Evolutionary conservation across 768 basidiomycete genomes (phyloP).

Genomic region (Coprinopsis cinerea): DNA sequence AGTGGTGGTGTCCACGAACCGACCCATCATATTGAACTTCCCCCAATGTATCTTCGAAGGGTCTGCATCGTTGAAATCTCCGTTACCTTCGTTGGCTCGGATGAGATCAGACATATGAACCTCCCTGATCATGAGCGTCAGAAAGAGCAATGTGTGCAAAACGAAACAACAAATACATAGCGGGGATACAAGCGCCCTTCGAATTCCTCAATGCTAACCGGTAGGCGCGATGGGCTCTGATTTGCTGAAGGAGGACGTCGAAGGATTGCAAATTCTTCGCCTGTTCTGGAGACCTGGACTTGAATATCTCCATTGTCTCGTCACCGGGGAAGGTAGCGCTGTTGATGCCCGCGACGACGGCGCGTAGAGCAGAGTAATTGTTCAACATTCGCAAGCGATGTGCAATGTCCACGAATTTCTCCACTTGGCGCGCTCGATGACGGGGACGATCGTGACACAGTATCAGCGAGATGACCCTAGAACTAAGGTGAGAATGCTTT

Average conservation of each 20-base stretch:
- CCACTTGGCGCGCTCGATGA: constrained; percentile 73
- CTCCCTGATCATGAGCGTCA: constrained; percentile 51
- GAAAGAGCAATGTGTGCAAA: constrained; percentile 1
- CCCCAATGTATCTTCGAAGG: constrained; percentile 85
- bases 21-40: constrained; percentile 90
- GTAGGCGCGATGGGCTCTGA: constrained; percentile 85
- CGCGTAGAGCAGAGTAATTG: constrained; percentile 91
- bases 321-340: constrained; percentile 74
- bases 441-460: constrained; percentile 79
- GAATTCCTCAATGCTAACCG: constrained; percentile 82
- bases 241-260: constrained; percentile 78
- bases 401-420: constrained; percentile 85
- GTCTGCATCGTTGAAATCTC: constrained; percentile 61
- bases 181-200: constrained; percentile 83
- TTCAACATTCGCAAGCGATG: constrained; percentile 73
- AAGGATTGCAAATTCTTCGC: constrained; percentile 78
- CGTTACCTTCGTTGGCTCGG: constrained; percentile 80
- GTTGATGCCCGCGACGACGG: constrained; percentile 91
- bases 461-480: constrained; percentile 87
- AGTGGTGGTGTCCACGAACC: constrained; percentile 71
- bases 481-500: constrained; percentile 1
- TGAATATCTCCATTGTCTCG: constrained; percentile 71
- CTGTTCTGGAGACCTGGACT: constrained; percentile 54
- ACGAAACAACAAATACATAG: constrained; percentile 46
- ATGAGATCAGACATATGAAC: constrained; percentile 89